Evolutionary conservation across 1,284 basidiomycete genomes (phyloP), one percentile per base, ranked within the genome.

Genomic region (Malassezia slooffiae): DNA sequence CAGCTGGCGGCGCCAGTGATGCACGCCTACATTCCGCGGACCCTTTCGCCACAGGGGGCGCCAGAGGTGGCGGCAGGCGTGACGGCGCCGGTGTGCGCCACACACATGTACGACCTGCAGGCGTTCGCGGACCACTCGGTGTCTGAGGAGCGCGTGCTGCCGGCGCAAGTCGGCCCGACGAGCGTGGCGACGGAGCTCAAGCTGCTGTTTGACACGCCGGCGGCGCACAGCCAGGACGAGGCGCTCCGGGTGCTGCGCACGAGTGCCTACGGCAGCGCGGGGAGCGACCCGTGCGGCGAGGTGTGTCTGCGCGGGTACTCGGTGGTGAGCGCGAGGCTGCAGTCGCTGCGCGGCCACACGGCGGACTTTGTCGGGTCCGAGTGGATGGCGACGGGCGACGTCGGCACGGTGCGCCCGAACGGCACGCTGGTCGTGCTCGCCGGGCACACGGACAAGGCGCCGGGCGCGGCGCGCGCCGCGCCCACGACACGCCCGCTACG

Each of bases 141-240:
- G 3, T 47, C 39, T 2, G 34, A 31, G 15, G 24, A 23, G 31
- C 39, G 41, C 4, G 47, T 45, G 13, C 54, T 58, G 38, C 47
- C 55, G 37, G 54, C 60, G 8, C 60, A 65, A 23, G 58, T 59
- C 9, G 66, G 66, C n/a, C 60, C 66, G 6, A 62, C 66, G 11
- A 47, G 52, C 10, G 63, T 67, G 17, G 40, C 55, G 26, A 39
- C 51, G 31, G 66, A 69, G 40, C 5, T 67, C 29, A 69, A 67
- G 50, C 48, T 69, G 5, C 51, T 57, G n/a, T 4, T 11, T 2
- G 44, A 64, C 33, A 52, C 52, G 19, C 34, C 38, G 19, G 21
- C 34, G 2, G 57, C 57, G 4, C 22, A 41, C 3, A 32, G 40
- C 4, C 45, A 47, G 11, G 49, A 50, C 5, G 34, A 46, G 3